phyloP scores from a whole-genome alignment of 352 stramenopile species.

The Thraustochytrium striatum region DNA sequence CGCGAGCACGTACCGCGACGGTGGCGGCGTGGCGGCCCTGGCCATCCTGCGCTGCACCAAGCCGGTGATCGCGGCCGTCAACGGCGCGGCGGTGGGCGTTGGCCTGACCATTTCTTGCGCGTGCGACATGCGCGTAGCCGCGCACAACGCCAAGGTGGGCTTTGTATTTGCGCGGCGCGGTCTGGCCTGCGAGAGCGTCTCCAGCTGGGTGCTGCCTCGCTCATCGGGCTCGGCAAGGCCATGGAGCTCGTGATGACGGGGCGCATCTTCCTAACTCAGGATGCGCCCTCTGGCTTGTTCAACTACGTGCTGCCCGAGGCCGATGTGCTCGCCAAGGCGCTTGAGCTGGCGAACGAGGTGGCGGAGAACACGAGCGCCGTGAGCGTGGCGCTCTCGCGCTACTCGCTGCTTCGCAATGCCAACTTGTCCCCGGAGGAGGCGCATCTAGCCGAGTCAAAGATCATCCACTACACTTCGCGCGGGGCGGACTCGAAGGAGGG shows the following conservation, averaged over 20 bases:
- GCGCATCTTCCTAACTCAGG: constrained; percentile 31
- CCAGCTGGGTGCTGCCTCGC: constrained; percentile 19
- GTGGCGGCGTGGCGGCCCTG: constrained; percentile 34
- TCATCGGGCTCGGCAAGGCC: constrained; percentile 14
- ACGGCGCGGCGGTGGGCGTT: constrained; percentile 43
- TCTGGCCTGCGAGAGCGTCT: constrained; percentile 36
- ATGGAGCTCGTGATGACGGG: constrained; percentile 48
- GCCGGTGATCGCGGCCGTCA: constrained; percentile 46
- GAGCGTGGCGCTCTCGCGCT: constrained; percentile 11
- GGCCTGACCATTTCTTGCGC: constrained; percentile 43
- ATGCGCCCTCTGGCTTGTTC: constrained; percentile 39
- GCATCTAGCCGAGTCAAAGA: constrained; percentile 34
- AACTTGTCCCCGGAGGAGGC: constrained; percentile 41
- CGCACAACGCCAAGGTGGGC: constrained; percentile 6
- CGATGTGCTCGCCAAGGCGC: constrained; percentile 35
- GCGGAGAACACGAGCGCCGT: constrained; percentile 31
- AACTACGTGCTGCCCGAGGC: constrained; percentile 44
- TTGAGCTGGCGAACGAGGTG: constrained; percentile 40
- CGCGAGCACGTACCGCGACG: constrained; percentile 34
- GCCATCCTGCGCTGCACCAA: constrained; percentile 43
- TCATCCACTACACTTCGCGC: constrained; percentile 1
- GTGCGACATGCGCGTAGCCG: constrained; percentile 42
- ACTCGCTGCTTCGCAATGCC: constrained; percentile 6
- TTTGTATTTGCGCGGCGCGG: constrained; percentile 47
- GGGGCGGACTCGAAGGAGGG: constrained; percentile 35